phyloP scores from a whole-genome alignment of 1,284 basidiomycete species.

The Ganoderma meredithae region DNA sequence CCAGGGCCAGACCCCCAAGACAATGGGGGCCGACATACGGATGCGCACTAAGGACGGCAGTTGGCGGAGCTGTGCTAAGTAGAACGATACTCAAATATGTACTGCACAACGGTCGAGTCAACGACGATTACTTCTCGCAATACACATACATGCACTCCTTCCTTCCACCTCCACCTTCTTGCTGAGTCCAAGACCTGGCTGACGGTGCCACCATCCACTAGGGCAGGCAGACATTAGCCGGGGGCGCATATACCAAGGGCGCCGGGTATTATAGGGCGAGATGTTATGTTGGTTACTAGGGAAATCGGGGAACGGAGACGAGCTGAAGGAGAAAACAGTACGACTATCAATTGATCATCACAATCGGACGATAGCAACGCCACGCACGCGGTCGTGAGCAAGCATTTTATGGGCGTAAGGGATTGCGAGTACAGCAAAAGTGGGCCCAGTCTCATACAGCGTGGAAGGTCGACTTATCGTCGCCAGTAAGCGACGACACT shows the following conservation, averaged over 20 bases:
- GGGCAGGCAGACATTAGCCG: constrained; percentile 8
- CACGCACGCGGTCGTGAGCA: constrained; percentile 11
- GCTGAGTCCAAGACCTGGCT: neutral
- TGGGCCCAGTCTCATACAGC: constrained; percentile 22
- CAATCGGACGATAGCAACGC: constrained; percentile 2
- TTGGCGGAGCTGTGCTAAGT: neutral
- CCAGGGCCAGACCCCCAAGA: neutral
- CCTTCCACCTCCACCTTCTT: neutral
- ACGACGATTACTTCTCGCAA: constrained; percentile 11
- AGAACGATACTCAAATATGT: constrained; percentile 11
- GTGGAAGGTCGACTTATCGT: constrained; percentile 17
- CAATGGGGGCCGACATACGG: neutral
- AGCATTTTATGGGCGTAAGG: constrained; percentile 16
- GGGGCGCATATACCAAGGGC: constrained; percentile 4
- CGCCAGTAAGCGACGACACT: constrained; percentile 26
- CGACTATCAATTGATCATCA: neutral
- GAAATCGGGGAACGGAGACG: constrained; percentile 1
- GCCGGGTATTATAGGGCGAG: constrained; percentile 11
- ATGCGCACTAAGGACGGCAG: neutral
- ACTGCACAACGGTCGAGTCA: constrained; percentile 15
- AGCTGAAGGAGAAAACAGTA: neutral
- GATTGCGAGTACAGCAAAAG: neutral
- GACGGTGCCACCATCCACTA: neutral
- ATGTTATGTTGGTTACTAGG: constrained; percentile 9
- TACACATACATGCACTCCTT: constrained; percentile 14